Base-by-base conservation (phyloP, 2,329 filamentous ascomycete genomes). In the Trichophyton simii region DNA sequence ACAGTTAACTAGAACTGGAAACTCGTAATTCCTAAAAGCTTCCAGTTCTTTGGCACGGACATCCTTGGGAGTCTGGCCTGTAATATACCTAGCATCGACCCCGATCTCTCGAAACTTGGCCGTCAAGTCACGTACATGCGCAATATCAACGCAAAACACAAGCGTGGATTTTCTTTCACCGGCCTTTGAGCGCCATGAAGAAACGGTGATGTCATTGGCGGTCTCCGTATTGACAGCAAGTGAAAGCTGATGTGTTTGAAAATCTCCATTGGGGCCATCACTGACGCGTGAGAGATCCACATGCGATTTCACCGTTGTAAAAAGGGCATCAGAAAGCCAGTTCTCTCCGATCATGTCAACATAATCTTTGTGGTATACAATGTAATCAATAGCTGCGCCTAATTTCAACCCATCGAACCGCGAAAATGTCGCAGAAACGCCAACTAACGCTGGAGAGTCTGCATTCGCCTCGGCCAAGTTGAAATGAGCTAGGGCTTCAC, bases 351-450 rank as follows among this genome's bases (percentile, higher is more conserved):
- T 89, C 86, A 89, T 88, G 65, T 88, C 86, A 34, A 87, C 78
- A 65, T 88, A 90, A 68, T 89, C 85, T 66, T 91, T 94, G 73
- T 97, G 92, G 68, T 96, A 97, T 57, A 96, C 92, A 64, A 97
- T 96, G 69, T 95, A 88, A 68, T 97, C 92, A 67, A 97, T 94
- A 36, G 87, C 91, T 11, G 86, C 80, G 0, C 91, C 91, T 1
- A 97, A 79, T 63, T 83, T 85, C 36, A 95, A 76, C 0, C 92
- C 92, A 70, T 97, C 92, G 63, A 90, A 90, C 57, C 92, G 76
- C n/a, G 83, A 84, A 65, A 87, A 80, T 1, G 85, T 87, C 2
- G 94, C 94, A 8, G 92, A 96, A 2, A 99, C 91, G 3, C 94
- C 94, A 11, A 99, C 87, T 13, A 99, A 78, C 18, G 84, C 82